Evolutionary conservation across 148 eudicot species (phyloP), one percentile per base, ranked within the genome.

Genomic region (Rhododendron simsii): DNA sequence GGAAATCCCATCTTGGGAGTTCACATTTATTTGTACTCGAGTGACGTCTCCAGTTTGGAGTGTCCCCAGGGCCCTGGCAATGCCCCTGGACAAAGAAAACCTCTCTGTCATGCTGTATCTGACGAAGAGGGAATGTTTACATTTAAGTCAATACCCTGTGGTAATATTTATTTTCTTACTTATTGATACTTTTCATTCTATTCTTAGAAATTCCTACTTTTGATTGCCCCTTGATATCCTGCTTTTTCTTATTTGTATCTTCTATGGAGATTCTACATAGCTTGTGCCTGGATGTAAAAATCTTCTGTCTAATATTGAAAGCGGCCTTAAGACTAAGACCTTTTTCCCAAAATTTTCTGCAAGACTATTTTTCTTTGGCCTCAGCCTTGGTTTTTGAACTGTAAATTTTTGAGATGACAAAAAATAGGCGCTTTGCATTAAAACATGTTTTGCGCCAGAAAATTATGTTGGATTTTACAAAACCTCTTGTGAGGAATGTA

Each of bases 1-100:
- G 99, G 98, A 81, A 95, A 95, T 87, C 99, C 99, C 45, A 95
- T 98, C 81, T 87, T 98, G 89, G 99, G 99, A 80, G 98, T 98
- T 91, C 96, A 98, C 81, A 90, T 95, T 83, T 98, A 94, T 87
- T 88, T 98, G 61, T 93, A 93, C 87, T 98, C 99, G 48, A 94
- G 96, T 81, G 98, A 95, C 90, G 92, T 94, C 84, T 80, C 59
- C 41, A 92, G 90, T 88, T 91, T 98, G 90, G 89, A 94, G 41
- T 98, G 99, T 82, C 96, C 95, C 78, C 93, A 90, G 85, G 98
- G 93, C 84, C 88, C 91, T 87, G 95, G 93, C 82, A 88, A 92
- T 88, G 91, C 94, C 78, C 94, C 95, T 83, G 96, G 98, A 75
- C 39, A 90, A 65, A 93, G 91, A 85, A 92, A 91, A 87, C 92